Base-by-base conservation (phyloP, 1,139 yeast genomes). In the Wickerhamomyces sp. region DNA sequence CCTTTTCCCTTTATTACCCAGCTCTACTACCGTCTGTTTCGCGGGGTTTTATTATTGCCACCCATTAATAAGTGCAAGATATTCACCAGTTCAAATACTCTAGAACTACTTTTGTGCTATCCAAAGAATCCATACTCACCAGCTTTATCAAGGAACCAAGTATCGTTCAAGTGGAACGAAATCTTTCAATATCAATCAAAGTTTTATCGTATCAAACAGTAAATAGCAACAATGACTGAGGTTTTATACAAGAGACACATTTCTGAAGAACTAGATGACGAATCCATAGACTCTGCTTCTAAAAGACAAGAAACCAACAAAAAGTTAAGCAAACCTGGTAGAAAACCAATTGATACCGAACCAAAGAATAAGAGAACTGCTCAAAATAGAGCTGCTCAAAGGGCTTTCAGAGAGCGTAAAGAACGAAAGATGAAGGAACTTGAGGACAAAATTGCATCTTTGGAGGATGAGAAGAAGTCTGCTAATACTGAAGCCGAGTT, bases 301-400 rank as follows among this genome's bases (percentile, higher is more conserved):
- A 57, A 57, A 49, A 53, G 56, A 45, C 52, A 54, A 6, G 60
- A 56, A 48, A 43, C 60, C 42, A 52, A 53, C 36, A 64, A 66
- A 51, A 59, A 68, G 46, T 58, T 54, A 10, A 57, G 59, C 38
- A 75, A 74, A 54, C 81, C 84, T 1, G 87, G 87, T 5, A 75
- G 96, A 51, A 89, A 87, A 68, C 90, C 87, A 0, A 71, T 84
- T 46, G 85, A 82, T 15, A 76, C 84, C 4, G 95, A 86, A 62
- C 96, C 96, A 5, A 77, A 73, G 55, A 81, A 82, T 58, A 91
- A 89, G 71, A 75, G 99, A 57, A 89, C 96, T 23, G 98, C 97
- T 1, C 99, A 93, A 67, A 93, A 93, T 65, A 76, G 99, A 60
- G 97, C 97, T 8, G 99, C 99, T 23, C 99, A 93, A 67, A 74